Base-by-base conservation (phyloP, 495 filamentous ascomycete species). In the Margaritispora aquatica region DNA sequence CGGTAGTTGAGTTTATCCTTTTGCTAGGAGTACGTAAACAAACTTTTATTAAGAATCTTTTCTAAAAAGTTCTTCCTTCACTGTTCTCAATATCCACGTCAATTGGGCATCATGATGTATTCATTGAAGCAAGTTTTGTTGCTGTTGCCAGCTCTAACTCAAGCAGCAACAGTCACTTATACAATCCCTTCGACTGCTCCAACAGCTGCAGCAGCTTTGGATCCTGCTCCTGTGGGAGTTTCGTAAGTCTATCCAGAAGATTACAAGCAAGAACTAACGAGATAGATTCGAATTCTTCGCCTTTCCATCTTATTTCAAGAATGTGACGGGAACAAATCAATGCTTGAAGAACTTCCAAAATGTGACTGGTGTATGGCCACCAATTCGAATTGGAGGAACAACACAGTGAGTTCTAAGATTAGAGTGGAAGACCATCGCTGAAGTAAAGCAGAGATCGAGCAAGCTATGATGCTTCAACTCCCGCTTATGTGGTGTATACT, bases 381-480 rank as follows among this genome's bases (percentile, higher is more conserved):
- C 80, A 1, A 74, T 84, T 53, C 72, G 83, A 29, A 82, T 84
- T 52, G 83, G 82, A 8, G 82, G 82, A 7, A 86, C 81, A 0
- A 86, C 82, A 17, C 78, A 82, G 64, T 63, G 34, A 57, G 64
- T 55, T 31, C 29, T 26, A 3, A 21, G 3, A 10, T 23, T 31
- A 17, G 36, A 44, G 4, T n/a, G 23, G 4, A 17, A 22, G 8
- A 44, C 11, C 38, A 2, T 34, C 29, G 29, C 51, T 62, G 46
- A 66, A 4, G 1, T 0, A 19, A 22, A 13, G 17, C 50, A 66
- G 64, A 63, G 83, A 86, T 59, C 73, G 82, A 0, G 81, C 81
- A 0, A 74, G 70, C 23, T 84, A 80, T 55, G 77, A 84, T 64
- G 65, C 79, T 2, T 66, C 71, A 9, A 77, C 74, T 0, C 74